Base-by-base conservation (phyloP, 2,329 filamentous ascomycete genomes). In the Trichoderma gracile region DNA sequence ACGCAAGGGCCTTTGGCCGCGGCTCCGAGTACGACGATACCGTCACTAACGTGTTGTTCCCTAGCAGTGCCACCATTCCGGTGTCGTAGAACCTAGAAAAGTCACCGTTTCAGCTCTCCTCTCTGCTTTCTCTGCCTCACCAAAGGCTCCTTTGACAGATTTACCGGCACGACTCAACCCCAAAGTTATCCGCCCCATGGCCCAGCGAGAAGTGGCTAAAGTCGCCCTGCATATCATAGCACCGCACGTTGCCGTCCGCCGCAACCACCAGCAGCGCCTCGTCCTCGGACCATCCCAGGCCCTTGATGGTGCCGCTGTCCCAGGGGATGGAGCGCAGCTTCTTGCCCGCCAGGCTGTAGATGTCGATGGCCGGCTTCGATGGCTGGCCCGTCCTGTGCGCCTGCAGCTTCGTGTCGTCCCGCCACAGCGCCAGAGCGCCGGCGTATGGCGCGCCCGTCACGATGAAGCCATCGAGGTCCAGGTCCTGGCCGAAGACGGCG, bases 201-300 rank as follows among this genome's bases (percentile, higher is more conserved):
- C 94, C 95, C 0, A 99, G 82, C 1, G 91, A 93, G 76, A 98
- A 99, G 65, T 96, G 93, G 17, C 89, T 92, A 74, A 99, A 99
- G 74, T 98, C 94, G 67, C 90, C 92, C 75, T 97, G 91, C n/a
- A 99, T 80, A 72, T 95, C 91, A 75, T 93, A 97, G 76, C 92
- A 95, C 66, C 93, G 85, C 49, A 98, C 94, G 1, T 88, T 94
- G 25, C 95, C 95, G 73, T 99, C 94, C 60, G 90, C 86, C 10
- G 93, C 92, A 58, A 98, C 88, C 0, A 97, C 90, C 4, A 99
- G 81, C 53, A 99, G 83, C 74, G 91, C 90, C 81, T 99, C 95
- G 69, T 97, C 92, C 72, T 97, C 94, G 21, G 93, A 97, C 95
- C 95, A 99, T 40, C 95, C 95, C 21, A 99, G 83, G 2, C 92